Evolutionary conservation across 148 eudicot species (phyloP).

Genomic region (Rhododendron henanense): DNA sequence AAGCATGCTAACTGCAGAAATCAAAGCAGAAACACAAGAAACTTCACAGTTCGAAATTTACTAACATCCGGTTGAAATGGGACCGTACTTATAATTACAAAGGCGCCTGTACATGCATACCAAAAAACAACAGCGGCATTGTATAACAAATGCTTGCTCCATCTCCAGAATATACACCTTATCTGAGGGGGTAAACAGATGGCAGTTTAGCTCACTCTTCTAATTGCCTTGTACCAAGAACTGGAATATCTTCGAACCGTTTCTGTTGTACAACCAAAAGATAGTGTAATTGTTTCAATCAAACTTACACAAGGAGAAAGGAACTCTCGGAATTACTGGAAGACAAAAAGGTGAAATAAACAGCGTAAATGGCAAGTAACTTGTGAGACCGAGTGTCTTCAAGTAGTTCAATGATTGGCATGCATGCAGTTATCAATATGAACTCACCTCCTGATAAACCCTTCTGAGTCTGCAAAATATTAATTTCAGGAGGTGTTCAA

Average conservation of each 20-base stretch:
- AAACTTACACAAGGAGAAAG: background rate
- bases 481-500: background rate
- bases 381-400: background rate
- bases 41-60: background rate
- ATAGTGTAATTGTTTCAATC: background rate
- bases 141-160: background rate
- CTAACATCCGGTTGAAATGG: background rate
- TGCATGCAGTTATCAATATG: background rate
- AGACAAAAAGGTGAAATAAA: background rate
- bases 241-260: slow-evolving; percentile 44
- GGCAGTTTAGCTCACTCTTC: slow-evolving; percentile 20
- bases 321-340: background rate
- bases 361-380: background rate
- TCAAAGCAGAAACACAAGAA: background rate
- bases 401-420: background rate
- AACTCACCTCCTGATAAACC: background rate
- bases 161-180: background rate
- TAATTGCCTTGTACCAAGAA: slow-evolving; percentile 36
- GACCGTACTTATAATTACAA: too few species aligned
- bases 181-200: background rate
- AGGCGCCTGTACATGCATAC: background rate
- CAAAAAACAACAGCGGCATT: background rate
- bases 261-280: slow-evolving; percentile 19
- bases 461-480: background rate
- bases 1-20: background rate